phyloP scores from a whole-genome alignment of 768 basidiomycete genomes.

The Cubamyces lactineus region DNA sequence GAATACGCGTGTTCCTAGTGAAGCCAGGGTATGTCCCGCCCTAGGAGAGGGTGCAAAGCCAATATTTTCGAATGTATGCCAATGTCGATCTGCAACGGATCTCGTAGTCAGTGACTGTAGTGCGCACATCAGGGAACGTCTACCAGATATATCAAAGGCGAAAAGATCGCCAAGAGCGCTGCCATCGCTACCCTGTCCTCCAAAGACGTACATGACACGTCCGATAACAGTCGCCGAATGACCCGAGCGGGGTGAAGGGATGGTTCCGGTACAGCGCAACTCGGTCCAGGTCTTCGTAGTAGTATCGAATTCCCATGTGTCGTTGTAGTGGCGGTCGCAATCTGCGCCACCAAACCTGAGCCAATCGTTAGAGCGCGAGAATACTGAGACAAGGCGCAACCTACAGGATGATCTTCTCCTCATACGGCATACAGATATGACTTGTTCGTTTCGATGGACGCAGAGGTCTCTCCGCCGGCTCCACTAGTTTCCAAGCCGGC shows the following conservation, averaged over 20 bases:
- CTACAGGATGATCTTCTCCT: slow-evolving; percentile 84
- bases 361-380: not conserved
- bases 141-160: slow-evolving; percentile 97
- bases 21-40: slow-evolving; percentile 98
- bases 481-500: slow-evolving; percentile 81
- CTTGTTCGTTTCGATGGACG: slow-evolving; percentile 86
- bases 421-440: slow-evolving; percentile 83
- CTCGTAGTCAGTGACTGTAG: not conserved
- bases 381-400: slow-evolving; percentile 33
- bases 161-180: slow-evolving; percentile 94
- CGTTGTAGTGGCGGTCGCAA: slow-evolving; percentile 98
- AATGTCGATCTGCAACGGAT: slow-evolving; percentile 87
- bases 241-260: slow-evolving; percentile 93
- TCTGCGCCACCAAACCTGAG: slow-evolving; percentile 97
- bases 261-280: slow-evolving; percentile 93
- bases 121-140: slow-evolving; percentile 38
- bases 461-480: slow-evolving; percentile 56
- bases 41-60: slow-evolving; percentile 91
- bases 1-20: slow-evolving; percentile 84
- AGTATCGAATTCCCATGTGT: slow-evolving; percentile 95
- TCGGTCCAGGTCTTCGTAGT: slow-evolving; percentile 85
- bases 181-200: slow-evolving; percentile 95
- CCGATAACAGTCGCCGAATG: slow-evolving; percentile 99
- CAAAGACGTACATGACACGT: slow-evolving; percentile 97
- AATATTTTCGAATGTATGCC: slow-evolving; percentile 99